Evolutionary conservation across 1,139 yeast species (phyloP).

Genomic region (Petasospora fabianii): DNA sequence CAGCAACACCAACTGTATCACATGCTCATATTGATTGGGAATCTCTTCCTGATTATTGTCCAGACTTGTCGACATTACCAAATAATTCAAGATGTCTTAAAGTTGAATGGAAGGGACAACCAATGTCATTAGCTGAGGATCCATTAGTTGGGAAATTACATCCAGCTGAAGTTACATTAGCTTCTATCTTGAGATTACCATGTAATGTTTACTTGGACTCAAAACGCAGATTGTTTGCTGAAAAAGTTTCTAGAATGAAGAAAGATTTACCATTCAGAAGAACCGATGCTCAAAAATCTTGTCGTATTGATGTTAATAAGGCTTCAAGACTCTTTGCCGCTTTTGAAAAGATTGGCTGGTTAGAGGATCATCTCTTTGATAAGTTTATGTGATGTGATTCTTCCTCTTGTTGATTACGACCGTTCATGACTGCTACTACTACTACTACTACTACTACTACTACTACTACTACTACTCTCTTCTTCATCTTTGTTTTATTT

Average conservation of each 20-base stretch:
- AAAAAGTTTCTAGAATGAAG: constrained; percentile 76
- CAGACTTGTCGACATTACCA: constrained; percentile 61
- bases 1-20: constrained; percentile 33
- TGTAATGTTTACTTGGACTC: constrained; percentile 87
- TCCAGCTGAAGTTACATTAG: constrained; percentile 87
- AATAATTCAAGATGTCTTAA: constrained; percentile 67
- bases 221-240: constrained; percentile 83
- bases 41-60: constrained; percentile 70
- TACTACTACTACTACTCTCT: too few relatives aligned
- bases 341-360: constrained; percentile 94
- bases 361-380: constrained; percentile 69
- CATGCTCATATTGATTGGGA: constrained; percentile 50
- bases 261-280: constrained; percentile 84
- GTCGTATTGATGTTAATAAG: constrained; percentile 94
- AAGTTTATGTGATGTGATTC: constrained; percentile 37
- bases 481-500: too few relatives aligned
- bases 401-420: not conserved
- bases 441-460: too few relatives aligned
- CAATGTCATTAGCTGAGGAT: constrained; percentile 83
- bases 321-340: constrained; percentile 92
- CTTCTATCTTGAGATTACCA: constrained; percentile 85
- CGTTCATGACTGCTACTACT: not conserved
- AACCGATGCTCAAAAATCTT: constrained; percentile 97
- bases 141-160: constrained; percentile 71
- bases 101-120: constrained; percentile 98